Conservation (phyloP, 2,329 filamentous ascomycete species). For the Fusarium equiseti region DNA sequence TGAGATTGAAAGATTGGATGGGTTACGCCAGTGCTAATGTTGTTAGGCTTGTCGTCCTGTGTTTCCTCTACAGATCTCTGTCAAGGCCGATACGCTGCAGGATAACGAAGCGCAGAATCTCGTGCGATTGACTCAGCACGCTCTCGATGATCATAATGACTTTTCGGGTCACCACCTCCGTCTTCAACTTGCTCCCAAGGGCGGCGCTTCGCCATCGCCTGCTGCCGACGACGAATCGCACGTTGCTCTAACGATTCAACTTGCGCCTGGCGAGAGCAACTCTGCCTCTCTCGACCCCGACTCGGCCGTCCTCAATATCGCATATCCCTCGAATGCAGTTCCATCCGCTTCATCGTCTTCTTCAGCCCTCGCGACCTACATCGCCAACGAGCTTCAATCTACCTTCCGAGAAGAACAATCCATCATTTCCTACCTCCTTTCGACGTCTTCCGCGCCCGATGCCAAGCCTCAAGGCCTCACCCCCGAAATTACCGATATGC, state of each 20-base stretch:
- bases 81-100: constrained; percentile 76
- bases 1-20: constrained; percentile 52
- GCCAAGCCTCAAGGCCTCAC: constrained; percentile 60
- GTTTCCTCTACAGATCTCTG: constrained; percentile 85
- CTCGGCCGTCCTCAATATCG: constrained; percentile 78
- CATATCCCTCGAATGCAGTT: constrained; percentile 77
- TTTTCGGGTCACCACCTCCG: constrained; percentile 87
- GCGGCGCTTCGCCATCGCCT: constrained; percentile 29
- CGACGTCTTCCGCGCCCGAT: constrained; percentile 63
- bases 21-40: neutral
- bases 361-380: constrained; percentile 79
- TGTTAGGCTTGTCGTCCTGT: constrained; percentile 84
- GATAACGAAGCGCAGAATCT: constrained; percentile 78
- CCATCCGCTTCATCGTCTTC: constrained; percentile 76
- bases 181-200: constrained; percentile 52
- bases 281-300: constrained; percentile 76
- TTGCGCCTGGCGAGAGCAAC: constrained; percentile 73
- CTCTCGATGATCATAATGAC: constrained; percentile 87
- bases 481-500: constrained; percentile 65
- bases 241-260: constrained; percentile 76
- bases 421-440: constrained; percentile 81
- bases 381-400: constrained; percentile 81
- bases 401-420: constrained; percentile 91
- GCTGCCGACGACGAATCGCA: constrained; percentile 58
- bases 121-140: constrained; percentile 83